These are phyloP conservation scores for Candolleomyces eurysporus DNA, from an alignment of 768 basidiomycete species.

Conservation along the genomic window DNA sequence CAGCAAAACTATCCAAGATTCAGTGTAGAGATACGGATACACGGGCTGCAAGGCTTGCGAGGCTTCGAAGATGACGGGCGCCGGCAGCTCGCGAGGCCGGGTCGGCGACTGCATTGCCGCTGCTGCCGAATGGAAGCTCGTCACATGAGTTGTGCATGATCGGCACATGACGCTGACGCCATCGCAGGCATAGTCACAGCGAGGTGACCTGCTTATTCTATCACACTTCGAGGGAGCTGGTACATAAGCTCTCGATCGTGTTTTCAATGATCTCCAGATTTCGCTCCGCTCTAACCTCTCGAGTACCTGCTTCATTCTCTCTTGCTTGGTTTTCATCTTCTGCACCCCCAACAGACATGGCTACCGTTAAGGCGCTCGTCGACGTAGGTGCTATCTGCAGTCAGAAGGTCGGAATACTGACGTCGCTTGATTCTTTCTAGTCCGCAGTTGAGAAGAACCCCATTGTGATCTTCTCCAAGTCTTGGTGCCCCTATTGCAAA, in stretches of 20 bases:
- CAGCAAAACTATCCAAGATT: too few species aligned
- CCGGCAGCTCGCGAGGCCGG: too few species aligned
- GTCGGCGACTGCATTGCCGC: too few species aligned
- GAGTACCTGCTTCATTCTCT: constrained; percentile 24
- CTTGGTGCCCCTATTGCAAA: constrained; percentile 52
- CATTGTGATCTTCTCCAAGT: constrained; percentile 61
- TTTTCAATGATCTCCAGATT: constrained; percentile 25
- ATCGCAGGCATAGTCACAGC: not conserved
- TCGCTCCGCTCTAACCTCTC: constrained; percentile 21
- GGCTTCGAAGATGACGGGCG: too few species aligned
- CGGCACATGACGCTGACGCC: not conserved
- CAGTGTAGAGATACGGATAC: too few species aligned
- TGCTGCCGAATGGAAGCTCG: too few species aligned
- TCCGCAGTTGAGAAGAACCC: constrained; percentile 46
- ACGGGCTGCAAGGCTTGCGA: too few species aligned
- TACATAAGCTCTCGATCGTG: constrained; percentile 4
- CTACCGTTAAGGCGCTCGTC: constrained; percentile 38
- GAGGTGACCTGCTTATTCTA: not conserved
- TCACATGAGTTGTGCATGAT: not conserved
- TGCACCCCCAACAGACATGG: constrained; percentile 28
- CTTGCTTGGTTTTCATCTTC: constrained; percentile 28
- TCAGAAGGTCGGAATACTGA: not conserved
- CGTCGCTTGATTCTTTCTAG: constrained; percentile 25
- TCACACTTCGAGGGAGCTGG: not conserved
- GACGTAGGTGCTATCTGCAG: constrained; percentile 30